Conservation (phyloP, 169 alveolate genomes). For the Plasmodium gonderi region DNA sequence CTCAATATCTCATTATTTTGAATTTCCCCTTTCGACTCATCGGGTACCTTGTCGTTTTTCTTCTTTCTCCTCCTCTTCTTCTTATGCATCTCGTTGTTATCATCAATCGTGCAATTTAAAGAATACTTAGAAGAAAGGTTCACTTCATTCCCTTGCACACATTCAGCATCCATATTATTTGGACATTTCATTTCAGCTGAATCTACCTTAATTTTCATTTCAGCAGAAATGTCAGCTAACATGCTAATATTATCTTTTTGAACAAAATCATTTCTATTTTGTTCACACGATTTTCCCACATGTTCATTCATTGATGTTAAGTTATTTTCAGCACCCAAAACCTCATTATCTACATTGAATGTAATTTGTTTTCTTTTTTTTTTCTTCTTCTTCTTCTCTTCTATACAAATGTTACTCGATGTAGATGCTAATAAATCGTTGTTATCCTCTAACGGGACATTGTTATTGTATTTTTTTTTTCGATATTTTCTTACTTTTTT, state of each 20-base stretch:
- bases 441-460: not conserved
- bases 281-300: no score
- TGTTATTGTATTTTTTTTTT: conserved; percentile 13
- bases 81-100: not conserved
- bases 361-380: not conserved
- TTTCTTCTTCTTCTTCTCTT: not conserved
- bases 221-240: not conserved
- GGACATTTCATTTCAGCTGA: not conserved
- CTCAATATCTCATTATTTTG: not conserved
- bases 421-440: not conserved
- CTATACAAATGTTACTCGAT: not conserved
- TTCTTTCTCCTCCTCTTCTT: conserved; percentile 1
- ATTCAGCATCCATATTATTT: not conserved
- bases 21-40: not conserved
- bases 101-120: conserved; percentile 4
- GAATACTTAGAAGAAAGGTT: conserved; percentile 5
- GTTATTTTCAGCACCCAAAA: not conserved
- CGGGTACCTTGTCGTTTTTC: not conserved
- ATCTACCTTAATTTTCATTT: not conserved
- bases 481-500: conserved; percentile 7
- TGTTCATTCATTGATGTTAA: no score
- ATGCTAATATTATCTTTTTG: not conserved
- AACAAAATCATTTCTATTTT: no score
- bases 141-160: not conserved
- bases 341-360: not conserved